Evolutionary conservation across 371 early-diverging fungal genomes (phyloP), one percentile per base, ranked within the genome.

Genomic region (Mortierella polycephala): DNA sequence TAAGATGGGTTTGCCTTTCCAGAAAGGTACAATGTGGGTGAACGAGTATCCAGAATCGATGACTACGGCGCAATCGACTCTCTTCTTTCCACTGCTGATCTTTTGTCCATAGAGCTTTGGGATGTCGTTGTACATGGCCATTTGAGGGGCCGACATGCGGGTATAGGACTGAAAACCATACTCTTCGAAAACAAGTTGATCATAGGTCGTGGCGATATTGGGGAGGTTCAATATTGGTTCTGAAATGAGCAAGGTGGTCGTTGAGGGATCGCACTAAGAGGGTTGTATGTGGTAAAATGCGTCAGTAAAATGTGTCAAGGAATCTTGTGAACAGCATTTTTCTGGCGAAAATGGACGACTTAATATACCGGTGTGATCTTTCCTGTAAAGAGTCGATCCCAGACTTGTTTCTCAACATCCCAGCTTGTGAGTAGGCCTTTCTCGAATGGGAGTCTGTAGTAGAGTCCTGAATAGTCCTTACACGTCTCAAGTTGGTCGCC

Each of bases 101-200:
- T 65, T 68, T 60, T 82, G 79, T 51, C 86, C 84, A 74, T 84
- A 88, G 8, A 89, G 67, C 8, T 63, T 53, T 3, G 86, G 82
- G n/a, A 87, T 54, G 45, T 89, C 87, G 76, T 89, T 89, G 68
- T 80, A 85, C 60, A 81, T 64, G 60, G 70, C 67, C 81, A 74
- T 81, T 13, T 81, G 70, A 11, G 74, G 84, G 67, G 86, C 90
- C 9, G 88, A 86, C 9, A 90, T 83, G 10, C 95, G 85, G 61
- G 84, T 85, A 71, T 86, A 87, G 0, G 89, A 79, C 3, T 84
- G 72, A 71, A 96, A 95, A 57, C 87, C 89, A 67, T 91, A 95
- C 67, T 94, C 94, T 71, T 96, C 96, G 84, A 94, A 96, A 12
- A 94, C 83, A 7, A 96, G 86, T 82, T 96, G 93, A 80, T 96